Base-by-base conservation (phyloP, 1,284 basidiomycete species). In the Gomphus bonarii region DNA sequence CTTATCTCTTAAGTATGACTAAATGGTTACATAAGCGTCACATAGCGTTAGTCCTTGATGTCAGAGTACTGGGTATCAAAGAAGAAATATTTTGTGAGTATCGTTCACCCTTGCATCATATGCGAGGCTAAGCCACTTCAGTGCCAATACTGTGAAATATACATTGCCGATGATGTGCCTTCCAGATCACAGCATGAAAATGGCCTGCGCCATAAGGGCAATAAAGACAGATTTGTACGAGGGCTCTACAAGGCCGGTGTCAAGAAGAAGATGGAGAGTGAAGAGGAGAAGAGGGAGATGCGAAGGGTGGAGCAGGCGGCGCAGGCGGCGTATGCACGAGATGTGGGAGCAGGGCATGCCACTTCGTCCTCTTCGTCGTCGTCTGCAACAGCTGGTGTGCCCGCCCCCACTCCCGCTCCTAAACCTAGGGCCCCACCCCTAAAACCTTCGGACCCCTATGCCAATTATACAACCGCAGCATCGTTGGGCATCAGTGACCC, bases 241-340 rank as follows among this genome's bases (percentile, higher is more conserved):
- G 83, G 88, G 44, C 79, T 98, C 31, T 99, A 99, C 79, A 95
- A 95, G 74, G 75, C 83, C n/a, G 88, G 93, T 4, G 91, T 94
- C 72, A 85, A 86, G 72, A 81, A 83, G 56, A 90, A 91, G 73
- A 84, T 87, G 69, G 94, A 97, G 63, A 77, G 78, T 50, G 90
- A 88, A 56, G 86, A 92, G 65, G 92, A 95, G 72, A 86, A 82
- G 64, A 75, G 83, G 61, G 91, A 97, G 67, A 91, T 98, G 79
- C 84, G 77, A 12, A 74, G 84, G 57, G 87, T 99, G 59, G 91
- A 97, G 64, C 81, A 79, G 85, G 85, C 85, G 50, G 88, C 88
- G 2, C 77, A 80, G 64, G 84, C 80, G 11, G 85, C 88, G 18
- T 90, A 79, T 67, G 81, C 86, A 9, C 74, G 79, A 62, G 89